These are phyloP conservation scores for Mortierella sp. DNA, from an alignment of 371 early-diverging fungal genomes.

Conservation along the genomic window DNA sequence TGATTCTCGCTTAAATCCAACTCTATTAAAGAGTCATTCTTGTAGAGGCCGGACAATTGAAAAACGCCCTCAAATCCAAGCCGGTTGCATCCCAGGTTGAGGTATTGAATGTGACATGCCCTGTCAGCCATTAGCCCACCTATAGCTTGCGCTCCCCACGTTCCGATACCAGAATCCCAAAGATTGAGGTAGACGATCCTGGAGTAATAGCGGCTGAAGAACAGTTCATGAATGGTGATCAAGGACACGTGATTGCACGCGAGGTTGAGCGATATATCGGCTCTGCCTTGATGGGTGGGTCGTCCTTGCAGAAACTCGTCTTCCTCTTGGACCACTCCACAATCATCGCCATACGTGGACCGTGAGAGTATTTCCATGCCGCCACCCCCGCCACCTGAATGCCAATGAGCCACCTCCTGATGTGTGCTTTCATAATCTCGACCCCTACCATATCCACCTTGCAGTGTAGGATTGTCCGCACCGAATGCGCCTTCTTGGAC, in stretches of 20 bases:
- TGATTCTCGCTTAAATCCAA: slow-evolving; percentile 46
- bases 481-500: background rate
- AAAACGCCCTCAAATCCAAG: slow-evolving; percentile 42
- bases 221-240: slow-evolving; percentile 40
- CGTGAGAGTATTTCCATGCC: no score
- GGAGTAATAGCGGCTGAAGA: slow-evolving; percentile 38
- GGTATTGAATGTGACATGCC: slow-evolving; percentile 39
- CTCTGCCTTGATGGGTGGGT: slow-evolving; percentile 16
- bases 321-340: background rate
- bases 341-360: background rate
- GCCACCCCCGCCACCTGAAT: no score
- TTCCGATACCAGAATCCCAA: slow-evolving; percentile 47
- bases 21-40: slow-evolving; percentile 43
- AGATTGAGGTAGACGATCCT: slow-evolving; percentile 41
- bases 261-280: slow-evolving; percentile 43
- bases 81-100: slow-evolving; percentile 47
- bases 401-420: background rate
- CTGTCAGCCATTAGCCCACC: slow-evolving; percentile 50
- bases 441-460: background rate
- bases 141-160: slow-evolving; percentile 49
- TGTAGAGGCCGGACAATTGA: slow-evolving; percentile 42
- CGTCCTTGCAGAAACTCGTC: slow-evolving; percentile 26
- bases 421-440: background rate
- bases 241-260: slow-evolving; percentile 37
- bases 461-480: background rate